A percentile compares a stretch with the other conserved stretches of the same genome.
phyloP scores from a whole-genome alignment of 1,139 yeast genomes.

The Candida freyschussii region DNA sequence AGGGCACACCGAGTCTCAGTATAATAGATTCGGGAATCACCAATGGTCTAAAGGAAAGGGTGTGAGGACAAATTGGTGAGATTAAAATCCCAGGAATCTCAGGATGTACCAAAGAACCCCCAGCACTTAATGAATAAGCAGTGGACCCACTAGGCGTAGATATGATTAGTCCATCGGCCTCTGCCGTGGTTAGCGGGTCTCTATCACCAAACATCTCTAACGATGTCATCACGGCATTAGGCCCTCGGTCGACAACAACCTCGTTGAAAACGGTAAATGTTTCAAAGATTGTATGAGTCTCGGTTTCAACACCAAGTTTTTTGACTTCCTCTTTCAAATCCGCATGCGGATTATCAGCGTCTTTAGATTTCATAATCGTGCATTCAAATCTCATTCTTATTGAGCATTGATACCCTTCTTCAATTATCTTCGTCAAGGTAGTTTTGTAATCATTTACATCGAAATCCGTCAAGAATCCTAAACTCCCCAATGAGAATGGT shows the following conservation, averaged over 20 bases:
- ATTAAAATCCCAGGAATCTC: constrained; percentile 73
- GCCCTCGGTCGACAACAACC: constrained; percentile 79
- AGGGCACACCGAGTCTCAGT: constrained; percentile 65
- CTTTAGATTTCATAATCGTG: constrained; percentile 47
- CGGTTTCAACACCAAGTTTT: constrained; percentile 13
- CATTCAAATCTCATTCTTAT: constrained; percentile 78
- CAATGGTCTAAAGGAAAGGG: constrained; percentile 77
- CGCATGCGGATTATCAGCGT: constrained; percentile 13
- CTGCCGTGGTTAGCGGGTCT: constrained; percentile 73
- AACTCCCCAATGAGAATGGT: constrained; percentile 75
- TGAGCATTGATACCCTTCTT: constrained; percentile 60
- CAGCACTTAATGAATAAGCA: constrained; percentile 81
- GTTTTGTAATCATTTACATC: constrained; percentile 50
- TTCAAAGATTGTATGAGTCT: constrained; percentile 32
- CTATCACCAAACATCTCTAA: constrained; percentile 75
- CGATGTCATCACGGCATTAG: constrained; percentile 72
- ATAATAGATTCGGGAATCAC: constrained; percentile 69
- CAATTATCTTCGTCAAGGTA: constrained; percentile 52
- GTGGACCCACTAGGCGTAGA: constrained; percentile 93
- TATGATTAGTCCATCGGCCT: constrained; percentile 81
- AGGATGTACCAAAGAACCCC: constrained; percentile 87
- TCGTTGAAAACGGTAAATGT: constrained; percentile 72
- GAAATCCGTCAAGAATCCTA: constrained; percentile 81
- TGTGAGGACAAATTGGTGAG: constrained; percentile 85
- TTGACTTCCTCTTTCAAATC: constrained; percentile 18